Evolutionary conservation across 768 basidiomycete genomes (phyloP), one percentile per base, ranked within the genome.

Genomic region (Mycena haematopus): DNA sequence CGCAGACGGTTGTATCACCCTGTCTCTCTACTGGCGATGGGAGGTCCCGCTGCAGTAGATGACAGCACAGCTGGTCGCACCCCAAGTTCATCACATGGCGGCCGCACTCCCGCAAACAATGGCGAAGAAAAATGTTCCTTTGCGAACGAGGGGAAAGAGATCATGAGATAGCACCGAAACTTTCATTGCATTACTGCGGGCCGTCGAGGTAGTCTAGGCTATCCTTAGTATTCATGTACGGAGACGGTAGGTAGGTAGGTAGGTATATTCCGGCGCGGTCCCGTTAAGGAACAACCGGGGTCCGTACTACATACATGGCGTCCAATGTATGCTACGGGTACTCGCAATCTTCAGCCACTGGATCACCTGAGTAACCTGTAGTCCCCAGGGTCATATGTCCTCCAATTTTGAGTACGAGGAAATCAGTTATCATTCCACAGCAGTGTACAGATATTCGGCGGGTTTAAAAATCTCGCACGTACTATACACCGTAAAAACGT

Each of bases 21-120:
- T 14, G 73, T 75, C 50, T 62, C 76, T 38, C 79, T 81, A 56
- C 52, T 76, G 27, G 58, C 72, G 31, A 44, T 72, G 62, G 17
- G 45, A 29, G 17, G 45, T 27, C 61, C 62, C 50, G 65, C 70
- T 68, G 58, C 60, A 56, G 38, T 67, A 50, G 72, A 70, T 59
- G 78, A 75, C 70, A 70, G 47, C 69, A 71, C 67, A 65, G 58
- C 71, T 31, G 78, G 80, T 50, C 75, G 83, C 69, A 88, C 87
- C 19, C 87, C 87, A 0, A 84, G 77, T 60, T 88, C 87, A 29
- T 83, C 81, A 22, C 81, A 88, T 71, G 87, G 86, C n/a, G 84
- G 82, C 24, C 75, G 77, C 52, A 82, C 86, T 36, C 86, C 87
- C 24, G 74, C 76, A 24, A 72, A 70, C 65, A 69, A 72, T n/a